Evolutionary conservation across 2,329 filamentous ascomycete genomes (phyloP), one percentile per base, ranked within the genome.

Genomic region (Pseudogymnoascus verrucosus): DNA sequence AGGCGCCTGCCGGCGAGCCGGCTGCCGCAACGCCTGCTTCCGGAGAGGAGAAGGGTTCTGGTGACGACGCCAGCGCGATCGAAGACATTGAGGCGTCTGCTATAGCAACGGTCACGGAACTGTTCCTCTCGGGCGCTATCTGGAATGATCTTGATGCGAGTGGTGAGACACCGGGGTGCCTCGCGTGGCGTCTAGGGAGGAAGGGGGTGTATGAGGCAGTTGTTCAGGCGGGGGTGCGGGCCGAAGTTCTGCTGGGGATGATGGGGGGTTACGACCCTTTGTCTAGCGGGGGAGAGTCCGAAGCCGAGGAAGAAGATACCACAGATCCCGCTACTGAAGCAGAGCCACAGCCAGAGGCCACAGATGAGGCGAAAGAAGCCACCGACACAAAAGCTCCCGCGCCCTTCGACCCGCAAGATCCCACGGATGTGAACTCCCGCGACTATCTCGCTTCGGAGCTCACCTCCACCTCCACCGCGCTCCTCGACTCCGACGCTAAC

Each of bases 61-160:
- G 14, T 47, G 76, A 77, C 31, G 76, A 77, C 21, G 36, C 65
- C 8, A 57, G 57, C 65, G 76, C 78, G 23, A 75, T 78, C 26
- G 54, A 69, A 31, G 69, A 74, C 42, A 74, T 89, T 34, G 83
- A 87, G 57, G 83, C 84, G 40, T 57, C 51, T 57, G 89, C 87
- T 2, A 82, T 83, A 63, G 84, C 86, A 62, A 88, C 88, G 0
- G 79, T 97, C 4, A 83, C 84, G 68, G 84, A 95, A 71, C 81
- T 98, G 6, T 86, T 98, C 65, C 83, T 93, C 71, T 89, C 89
- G 69, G 95, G 95, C 34, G 95, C 91, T 10, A 97, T 98, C 69
- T 99, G 95, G 95, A 99, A 99, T 77, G 93, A 97, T 74, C 80
- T 98, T 63, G 91, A 98, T 75, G 78, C 80, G 68, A 88, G 90